Evolutionary conservation across 176 grass and related monocot species (phyloP).

Genomic region (Carex cristatella): DNA sequence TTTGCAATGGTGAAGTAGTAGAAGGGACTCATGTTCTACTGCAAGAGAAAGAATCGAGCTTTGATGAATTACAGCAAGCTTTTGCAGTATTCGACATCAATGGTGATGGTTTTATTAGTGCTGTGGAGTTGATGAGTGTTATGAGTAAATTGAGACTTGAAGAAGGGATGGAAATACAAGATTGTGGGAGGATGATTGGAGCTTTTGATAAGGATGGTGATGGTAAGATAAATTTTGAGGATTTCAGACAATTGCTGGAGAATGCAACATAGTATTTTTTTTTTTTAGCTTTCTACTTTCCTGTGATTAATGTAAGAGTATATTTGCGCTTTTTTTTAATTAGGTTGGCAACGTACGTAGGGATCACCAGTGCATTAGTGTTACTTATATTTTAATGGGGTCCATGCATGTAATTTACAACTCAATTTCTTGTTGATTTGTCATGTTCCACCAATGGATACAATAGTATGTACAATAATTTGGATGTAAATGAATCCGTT

Average conservation of each 20-base stretch:
- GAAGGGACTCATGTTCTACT: constrained; percentile 14
- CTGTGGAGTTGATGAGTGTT: constrained; percentile 5
- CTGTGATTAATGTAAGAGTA: neutral
- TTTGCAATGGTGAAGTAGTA: neutral
- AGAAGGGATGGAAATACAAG: neutral
- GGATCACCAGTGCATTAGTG: neutral
- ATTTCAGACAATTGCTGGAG: constrained; percentile 18
- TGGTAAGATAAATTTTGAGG: constrained; percentile 16
- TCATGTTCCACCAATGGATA: too few species aligned
- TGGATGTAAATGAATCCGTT: too few species aligned
- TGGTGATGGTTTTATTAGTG: constrained; percentile 1
- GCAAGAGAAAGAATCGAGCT: constrained; percentile 21
- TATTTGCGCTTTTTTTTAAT: too few species aligned
- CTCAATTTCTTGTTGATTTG: neutral
- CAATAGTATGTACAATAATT: too few species aligned
- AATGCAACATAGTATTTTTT: neutral
- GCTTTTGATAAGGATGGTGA: constrained; percentile 13
- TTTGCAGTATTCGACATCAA: constrained; percentile 6
- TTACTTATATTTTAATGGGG: neutral
- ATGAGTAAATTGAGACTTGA: neutral
- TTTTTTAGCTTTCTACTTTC: neutral
- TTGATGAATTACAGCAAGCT: constrained; percentile 15
- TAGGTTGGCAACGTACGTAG: neutral
- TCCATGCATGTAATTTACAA: neutral
- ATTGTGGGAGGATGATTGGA: constrained; percentile 20